phyloP scores from a whole-genome alignment of 129 eudicot species.

The Heracleum sosnowskyi region DNA sequence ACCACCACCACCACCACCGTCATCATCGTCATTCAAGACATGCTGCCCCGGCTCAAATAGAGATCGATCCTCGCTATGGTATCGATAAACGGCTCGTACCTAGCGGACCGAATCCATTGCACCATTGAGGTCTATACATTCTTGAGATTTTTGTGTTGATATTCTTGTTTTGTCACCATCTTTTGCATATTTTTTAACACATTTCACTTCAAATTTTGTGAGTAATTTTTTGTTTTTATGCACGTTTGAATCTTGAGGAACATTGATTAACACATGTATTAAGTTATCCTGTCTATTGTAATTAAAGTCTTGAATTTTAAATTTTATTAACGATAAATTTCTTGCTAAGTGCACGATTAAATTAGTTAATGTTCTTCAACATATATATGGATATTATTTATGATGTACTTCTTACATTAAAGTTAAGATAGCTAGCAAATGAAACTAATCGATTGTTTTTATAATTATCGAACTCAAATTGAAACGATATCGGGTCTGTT shows the following conservation, averaged over 20 bases:
- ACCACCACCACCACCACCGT: conserved; percentile 16
- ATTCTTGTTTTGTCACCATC: neutral
- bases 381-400: too few relatives aligned
- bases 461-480: too few relatives aligned
- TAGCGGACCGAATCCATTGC: conserved; percentile 65
- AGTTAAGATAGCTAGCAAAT: too few relatives aligned
- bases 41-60: conserved; percentile 8
- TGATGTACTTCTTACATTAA: too few relatives aligned
- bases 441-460: too few relatives aligned
- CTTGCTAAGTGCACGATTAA: too few relatives aligned
- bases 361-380: too few relatives aligned
- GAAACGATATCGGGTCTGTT: too few relatives aligned
- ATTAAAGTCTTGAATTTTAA: neutral
- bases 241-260: conserved; percentile 21
- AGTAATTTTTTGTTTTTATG: conserved; percentile 5
- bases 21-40: conserved; percentile 13
- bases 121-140: conserved; percentile 37
- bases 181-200: neutral
- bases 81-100: conserved; percentile 48
- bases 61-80: conserved; percentile 42
- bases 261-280: neutral
- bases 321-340: neutral
- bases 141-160: neutral
- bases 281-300: neutral
- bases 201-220: neutral